Evolutionary conservation across 2,329 filamentous ascomycete genomes (phyloP).

Genomic region (Clonostachys chloroleuca): DNA sequence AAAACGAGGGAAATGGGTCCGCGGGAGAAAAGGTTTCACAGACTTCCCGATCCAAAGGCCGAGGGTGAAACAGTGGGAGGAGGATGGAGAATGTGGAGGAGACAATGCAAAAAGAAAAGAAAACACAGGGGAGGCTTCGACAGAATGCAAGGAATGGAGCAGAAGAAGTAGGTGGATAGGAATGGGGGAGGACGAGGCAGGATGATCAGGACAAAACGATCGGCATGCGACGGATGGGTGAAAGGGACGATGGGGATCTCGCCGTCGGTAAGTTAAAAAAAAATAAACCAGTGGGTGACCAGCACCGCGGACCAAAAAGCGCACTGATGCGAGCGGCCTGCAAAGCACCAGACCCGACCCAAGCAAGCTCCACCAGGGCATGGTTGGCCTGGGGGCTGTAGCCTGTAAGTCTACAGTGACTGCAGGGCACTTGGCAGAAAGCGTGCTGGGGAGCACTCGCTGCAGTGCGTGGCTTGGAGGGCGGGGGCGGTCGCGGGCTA

Average conservation of each 20-base stretch:
- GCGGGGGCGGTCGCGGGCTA: too few species aligned
- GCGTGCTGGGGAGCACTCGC: too few species aligned
- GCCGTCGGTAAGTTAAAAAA: too few species aligned
- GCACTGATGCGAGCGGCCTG: too few species aligned
- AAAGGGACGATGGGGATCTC: not conserved
- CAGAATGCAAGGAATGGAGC: not conserved
- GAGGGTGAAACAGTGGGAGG: not conserved
- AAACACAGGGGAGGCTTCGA: not conserved
- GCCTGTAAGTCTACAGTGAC: too few species aligned
- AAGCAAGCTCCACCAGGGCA: too few species aligned
- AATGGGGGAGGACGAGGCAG: not conserved
- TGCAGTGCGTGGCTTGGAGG: too few species aligned
- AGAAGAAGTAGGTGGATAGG: not conserved
- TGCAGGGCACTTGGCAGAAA: too few species aligned
- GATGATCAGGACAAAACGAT: not conserved
- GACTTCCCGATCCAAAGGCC: not conserved
- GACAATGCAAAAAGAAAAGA: not conserved
- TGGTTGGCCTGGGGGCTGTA: too few species aligned
- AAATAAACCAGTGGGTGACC: too few species aligned
- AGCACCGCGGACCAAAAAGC: too few species aligned
- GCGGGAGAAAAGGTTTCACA: not conserved
- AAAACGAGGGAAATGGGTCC: constrained; percentile 2
- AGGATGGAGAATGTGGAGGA: not conserved
- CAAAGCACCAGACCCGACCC: too few species aligned
- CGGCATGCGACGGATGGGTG: not conserved